Evolutionary conservation across 352 stramenopile species (phyloP), one percentile per base, ranked within the genome.

Genomic region (Globisporangium paddicum): DNA sequence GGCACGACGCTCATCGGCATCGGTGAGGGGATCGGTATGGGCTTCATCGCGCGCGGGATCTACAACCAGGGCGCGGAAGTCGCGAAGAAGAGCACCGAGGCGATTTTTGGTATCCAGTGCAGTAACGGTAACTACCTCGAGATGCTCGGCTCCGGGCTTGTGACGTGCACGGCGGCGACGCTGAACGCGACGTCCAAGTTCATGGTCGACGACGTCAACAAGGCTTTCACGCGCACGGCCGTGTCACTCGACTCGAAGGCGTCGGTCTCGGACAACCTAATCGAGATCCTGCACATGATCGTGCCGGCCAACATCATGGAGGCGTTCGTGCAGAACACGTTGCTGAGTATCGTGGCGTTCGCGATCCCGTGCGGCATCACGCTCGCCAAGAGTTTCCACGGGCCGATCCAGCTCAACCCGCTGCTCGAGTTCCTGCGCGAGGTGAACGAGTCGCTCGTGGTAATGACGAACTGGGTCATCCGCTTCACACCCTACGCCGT

Each of bases 401-500:
- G 79, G 0, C 81, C 77, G 9, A 67, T 86, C 18, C 72, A 83
- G 25, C 72, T 90, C 53, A 90, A 92, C 75, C 79, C 82, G 48
- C 54, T 94, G 23, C 67, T 94, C 19, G 78, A 92, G 53, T 89
- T 94, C 63, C 75, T 92, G 16, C 69, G 82, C 14, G 79, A 94
- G 32, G 66, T 92, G 23, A 90, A 94, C 60, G 77, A 88, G 62
- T 84, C 80, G 51, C 77, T 94, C 34, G 70, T 90, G 42, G 77
- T 77, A 50, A 94, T 92, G 78, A 70, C 75, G 25, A 73, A 86
- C 50, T 88, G 71, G 73, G 72, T 92, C 38, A 74, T 92, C 40
- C 69, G 69, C 59, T 89, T 90, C 67, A 90, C 83, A 46, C 84
- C 84, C 3, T 58, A 87, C 30, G 84, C 82, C 2, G 77, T 94